Conservation (phyloP, 1,284 basidiomycete species). For the Ceratobasidium sp. region DNA sequence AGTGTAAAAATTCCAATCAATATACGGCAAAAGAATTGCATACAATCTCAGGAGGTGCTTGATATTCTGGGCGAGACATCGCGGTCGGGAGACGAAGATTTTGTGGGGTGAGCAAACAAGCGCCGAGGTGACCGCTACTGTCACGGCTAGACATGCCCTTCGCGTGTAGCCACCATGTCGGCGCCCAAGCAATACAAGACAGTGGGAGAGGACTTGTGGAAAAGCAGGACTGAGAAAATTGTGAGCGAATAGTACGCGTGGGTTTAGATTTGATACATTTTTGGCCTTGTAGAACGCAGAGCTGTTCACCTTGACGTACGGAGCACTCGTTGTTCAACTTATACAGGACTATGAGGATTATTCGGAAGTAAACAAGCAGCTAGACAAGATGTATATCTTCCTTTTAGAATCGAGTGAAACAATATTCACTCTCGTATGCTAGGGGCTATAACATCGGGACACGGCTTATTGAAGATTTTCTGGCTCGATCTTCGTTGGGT, state of each 20-base stretch:
- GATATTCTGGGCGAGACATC: slow-evolving; percentile 96
- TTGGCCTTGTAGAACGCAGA: slow-evolving; percentile 79
- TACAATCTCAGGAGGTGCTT: slow-evolving; percentile 96
- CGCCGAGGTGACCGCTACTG: slow-evolving; percentile 13
- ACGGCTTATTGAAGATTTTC: slow-evolving; percentile 95
- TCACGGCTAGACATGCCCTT: slow-evolving; percentile 18
- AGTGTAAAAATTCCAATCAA: not conserved
- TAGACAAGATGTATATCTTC: slow-evolving; percentile 63
- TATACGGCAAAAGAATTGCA: slow-evolving; percentile 48
- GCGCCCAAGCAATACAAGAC: slow-evolving; percentile 81
- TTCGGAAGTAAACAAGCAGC: slow-evolving; percentile 72
- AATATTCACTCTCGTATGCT: slow-evolving; percentile 45
- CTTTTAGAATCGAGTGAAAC: not conserved
- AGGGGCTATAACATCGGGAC: slow-evolving; percentile 99
- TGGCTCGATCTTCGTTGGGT: slow-evolving; percentile 86
- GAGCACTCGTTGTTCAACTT: slow-evolving; percentile 96
- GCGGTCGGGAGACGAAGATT: slow-evolving; percentile 35
- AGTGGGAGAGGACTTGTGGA: slow-evolving; percentile 91
- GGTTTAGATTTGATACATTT: not conserved
- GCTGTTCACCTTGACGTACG: slow-evolving; percentile 96
- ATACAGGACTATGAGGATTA: slow-evolving; percentile 99
- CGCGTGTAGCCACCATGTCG: slow-evolving; percentile 35
- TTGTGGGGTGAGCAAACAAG: not conserved
- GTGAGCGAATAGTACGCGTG: slow-evolving; percentile 57
- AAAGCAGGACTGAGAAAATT: slow-evolving; percentile 86